Base-by-base conservation (phyloP, 352 stramenopile genomes). In the Phytophthora colocasiae region DNA sequence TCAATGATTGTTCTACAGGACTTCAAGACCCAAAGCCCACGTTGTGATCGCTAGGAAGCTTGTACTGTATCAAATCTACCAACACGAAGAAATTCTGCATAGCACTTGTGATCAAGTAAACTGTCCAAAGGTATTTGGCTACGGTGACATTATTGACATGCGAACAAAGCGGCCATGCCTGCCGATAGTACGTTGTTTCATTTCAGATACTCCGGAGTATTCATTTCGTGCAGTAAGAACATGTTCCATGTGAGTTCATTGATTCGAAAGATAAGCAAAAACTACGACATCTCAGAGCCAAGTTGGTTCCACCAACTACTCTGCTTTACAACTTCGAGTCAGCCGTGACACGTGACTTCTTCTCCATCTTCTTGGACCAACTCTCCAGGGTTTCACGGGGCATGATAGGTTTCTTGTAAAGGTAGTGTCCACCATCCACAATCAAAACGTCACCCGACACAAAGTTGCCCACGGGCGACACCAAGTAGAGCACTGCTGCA, bases 371-470 rank as follows among this genome's bases (percentile, higher is more conserved):
- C 71, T 94, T 90, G 46, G 87, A 97, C 84, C 90, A 92, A 22
- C 50, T 44, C 29, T 80, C 80, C 29, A 97, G 80, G 51, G 78
- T 77, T 62, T 92, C 85, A 46, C 85, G 86, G 2, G 80, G 71
- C 72, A 96, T 84, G 9, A 87, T 55, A 9, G 85, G 85, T 15
- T 81, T 70, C 65, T 91, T 91, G 71, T 77, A 92, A 41, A 97
- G 66, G 72, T 95, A 97, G 48, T 88, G 63, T 53, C 75, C 90
- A 51, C 90, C 90, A 58, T 97, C 90, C 15, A 96, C 87, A 49
- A 96, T 88, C 38, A 97, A 61, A 22, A 89, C 88, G 59, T 92
- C 76, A 15, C 91, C 91, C 39, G 87, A 91, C 32, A 97, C 79
- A 63, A 95, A 96, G 44, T 77, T 81, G 1, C 79, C 89, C 3